Evolutionary conservation across 352 stramenopile species (phyloP).

Genomic region (Phytophthora lateralis): DNA sequence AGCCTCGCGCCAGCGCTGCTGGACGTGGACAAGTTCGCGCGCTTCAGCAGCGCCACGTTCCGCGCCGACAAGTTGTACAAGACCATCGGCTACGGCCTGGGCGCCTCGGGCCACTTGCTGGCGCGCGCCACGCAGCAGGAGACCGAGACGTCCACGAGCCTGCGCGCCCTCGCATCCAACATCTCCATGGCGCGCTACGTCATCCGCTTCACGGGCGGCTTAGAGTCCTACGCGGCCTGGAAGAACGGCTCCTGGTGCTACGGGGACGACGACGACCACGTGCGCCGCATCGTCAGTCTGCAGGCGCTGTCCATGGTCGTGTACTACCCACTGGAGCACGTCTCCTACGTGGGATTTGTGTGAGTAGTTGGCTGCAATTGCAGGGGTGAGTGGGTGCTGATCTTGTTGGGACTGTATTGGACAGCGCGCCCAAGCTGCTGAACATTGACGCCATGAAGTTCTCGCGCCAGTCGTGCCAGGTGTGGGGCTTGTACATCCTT

Average conservation of each 20-base stretch:
- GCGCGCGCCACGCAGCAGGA: constrained; percentile 52
- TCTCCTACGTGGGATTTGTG: constrained; percentile 87
- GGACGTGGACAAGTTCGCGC: constrained; percentile 75
- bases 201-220: constrained; percentile 74
- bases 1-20: constrained; percentile 27
- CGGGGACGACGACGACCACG: constrained; percentile 66
- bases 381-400: background rate
- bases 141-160: constrained; percentile 53
- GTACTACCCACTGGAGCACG: constrained; percentile 88
- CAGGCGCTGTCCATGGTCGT: constrained; percentile 84
- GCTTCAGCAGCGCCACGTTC: constrained; percentile 63
- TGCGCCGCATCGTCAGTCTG: constrained; percentile 61
- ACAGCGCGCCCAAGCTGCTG: constrained; percentile 75
- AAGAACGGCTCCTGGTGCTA: constrained; percentile 85
- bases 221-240: constrained; percentile 73
- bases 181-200: constrained; percentile 85
- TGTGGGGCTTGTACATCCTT: constrained; percentile 77
- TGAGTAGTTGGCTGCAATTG: constrained; percentile 33
- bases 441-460: constrained; percentile 73
- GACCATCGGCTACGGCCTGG: constrained; percentile 76
- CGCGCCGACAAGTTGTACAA: constrained; percentile 87
- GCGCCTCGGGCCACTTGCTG: constrained; percentile 59
- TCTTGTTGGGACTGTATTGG: constrained; percentile 1
- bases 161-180: constrained; percentile 71
- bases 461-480: constrained; percentile 72